Percentiles rank a stretch among this genome's conserved stretches.
phyloP scores from a whole-genome alignment of 2,329 filamentous ascomycete genomes.

The Colletotrichum eleusines region DNA sequence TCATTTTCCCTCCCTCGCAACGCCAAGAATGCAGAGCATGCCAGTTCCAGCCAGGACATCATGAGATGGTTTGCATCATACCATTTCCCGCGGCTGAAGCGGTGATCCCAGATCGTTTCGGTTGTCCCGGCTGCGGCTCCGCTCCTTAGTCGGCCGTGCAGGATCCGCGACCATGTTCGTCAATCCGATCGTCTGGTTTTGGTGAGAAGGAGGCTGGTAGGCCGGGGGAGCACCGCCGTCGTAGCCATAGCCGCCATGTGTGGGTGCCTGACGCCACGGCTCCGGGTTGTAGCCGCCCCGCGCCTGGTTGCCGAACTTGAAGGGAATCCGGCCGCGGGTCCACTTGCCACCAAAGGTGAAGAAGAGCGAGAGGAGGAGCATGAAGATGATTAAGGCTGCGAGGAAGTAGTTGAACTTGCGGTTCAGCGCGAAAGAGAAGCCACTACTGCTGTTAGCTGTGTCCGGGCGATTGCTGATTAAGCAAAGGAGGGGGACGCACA shows the following conservation, averaged over 20 bases:
- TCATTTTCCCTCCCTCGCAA: constrained; percentile 4
- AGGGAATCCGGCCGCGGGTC: constrained; percentile 39
- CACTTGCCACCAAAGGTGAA: constrained; percentile 50
- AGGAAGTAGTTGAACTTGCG: constrained; percentile 61
- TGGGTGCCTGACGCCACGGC: constrained; percentile 38
- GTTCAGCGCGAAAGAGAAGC: constrained; percentile 68
- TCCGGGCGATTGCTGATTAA: not conserved
- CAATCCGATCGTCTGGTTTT: constrained; percentile 36
- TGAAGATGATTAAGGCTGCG: constrained; percentile 59
- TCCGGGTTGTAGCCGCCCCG: constrained; percentile 40
- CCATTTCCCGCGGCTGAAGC: constrained; percentile 40
- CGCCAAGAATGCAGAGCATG: constrained; percentile 5
- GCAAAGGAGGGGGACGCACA: constrained; percentile 55
- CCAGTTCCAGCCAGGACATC: not conserved
- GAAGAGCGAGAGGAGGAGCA: constrained; percentile 53
- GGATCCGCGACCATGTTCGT: constrained; percentile 38
- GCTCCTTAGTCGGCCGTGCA: constrained; percentile 31
- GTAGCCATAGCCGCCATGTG: constrained; percentile 32
- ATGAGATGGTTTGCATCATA: constrained; percentile 9
- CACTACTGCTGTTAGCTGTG: constrained; percentile 52
- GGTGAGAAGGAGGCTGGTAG: constrained; percentile 35
- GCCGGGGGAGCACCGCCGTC: constrained; percentile 29
- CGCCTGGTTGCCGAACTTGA: constrained; percentile 26
- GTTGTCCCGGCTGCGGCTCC: constrained; percentile 36
- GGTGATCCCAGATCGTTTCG: constrained; percentile 37